Conservation (phyloP, 495 filamentous ascomycete genomes). For the Terfezia claveryi region DNA sequence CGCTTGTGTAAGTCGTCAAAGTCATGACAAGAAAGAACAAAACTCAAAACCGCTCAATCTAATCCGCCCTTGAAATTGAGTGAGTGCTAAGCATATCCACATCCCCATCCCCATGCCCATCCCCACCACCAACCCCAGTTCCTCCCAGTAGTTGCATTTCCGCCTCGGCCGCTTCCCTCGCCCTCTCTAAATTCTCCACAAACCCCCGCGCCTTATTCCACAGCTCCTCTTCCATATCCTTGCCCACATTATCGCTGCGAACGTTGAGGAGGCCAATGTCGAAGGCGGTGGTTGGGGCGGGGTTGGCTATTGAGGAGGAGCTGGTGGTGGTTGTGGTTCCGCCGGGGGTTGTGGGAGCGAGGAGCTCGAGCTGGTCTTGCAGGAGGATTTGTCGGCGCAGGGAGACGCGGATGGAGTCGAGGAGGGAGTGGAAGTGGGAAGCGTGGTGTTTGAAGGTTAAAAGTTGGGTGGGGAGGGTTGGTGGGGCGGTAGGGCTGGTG, state of each 20-base stretch:
- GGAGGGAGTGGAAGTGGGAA: slow-evolving; percentile 34
- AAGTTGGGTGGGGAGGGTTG: slow-evolving; percentile 26
- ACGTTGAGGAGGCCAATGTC: slow-evolving; percentile 55
- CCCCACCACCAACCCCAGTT: background rate
- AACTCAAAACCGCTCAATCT: no score
- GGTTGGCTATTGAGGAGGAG: background rate
- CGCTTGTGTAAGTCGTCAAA: no score
- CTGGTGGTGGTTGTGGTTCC: background rate
- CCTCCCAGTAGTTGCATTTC: slow-evolving; percentile 1
- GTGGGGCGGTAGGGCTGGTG: background rate
- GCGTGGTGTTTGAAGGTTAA: slow-evolving; percentile 32
- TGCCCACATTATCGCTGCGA: slow-evolving; percentile 40
- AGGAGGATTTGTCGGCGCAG: slow-evolving; percentile 41
- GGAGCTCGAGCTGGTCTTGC: slow-evolving; percentile 37
- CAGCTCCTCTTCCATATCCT: slow-evolving; percentile 42
- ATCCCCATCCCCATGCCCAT: background rate
- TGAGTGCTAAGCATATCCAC: background rate
- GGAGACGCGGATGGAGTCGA: slow-evolving; percentile 34
- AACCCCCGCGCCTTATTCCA: slow-evolving; percentile 30
- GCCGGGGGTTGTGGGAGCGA: slow-evolving; percentile 9
- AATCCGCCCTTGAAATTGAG: no score
- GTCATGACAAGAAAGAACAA: no score
- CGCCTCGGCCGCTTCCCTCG: background rate
- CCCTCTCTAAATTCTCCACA: slow-evolving; percentile 4
- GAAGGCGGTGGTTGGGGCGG: slow-evolving; percentile 25